Conservation (phyloP, 345 rosid species). For the Eucalyptus sp. region DNA sequence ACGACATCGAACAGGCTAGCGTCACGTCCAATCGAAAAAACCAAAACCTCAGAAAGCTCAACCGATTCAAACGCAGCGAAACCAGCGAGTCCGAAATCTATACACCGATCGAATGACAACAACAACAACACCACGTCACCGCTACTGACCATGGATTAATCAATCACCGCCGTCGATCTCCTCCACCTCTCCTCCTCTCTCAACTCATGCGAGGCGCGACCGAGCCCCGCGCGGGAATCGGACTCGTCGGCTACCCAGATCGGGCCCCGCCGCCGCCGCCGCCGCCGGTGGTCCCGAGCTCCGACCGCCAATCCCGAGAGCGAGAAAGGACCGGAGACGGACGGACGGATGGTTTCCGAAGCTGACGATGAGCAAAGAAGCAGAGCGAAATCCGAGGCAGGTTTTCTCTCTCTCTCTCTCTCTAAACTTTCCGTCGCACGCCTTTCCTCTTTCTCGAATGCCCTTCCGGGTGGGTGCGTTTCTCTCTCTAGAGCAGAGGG, state of each 20-base stretch:
- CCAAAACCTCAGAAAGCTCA: background rate
- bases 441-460: background rate
- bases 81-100: background rate
- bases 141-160: constrained; percentile 21
- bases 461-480: background rate
- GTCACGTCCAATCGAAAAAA: background rate
- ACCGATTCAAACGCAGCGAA: background rate
- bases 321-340: background rate
- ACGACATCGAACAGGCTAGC: background rate
- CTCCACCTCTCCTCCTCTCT: background rate
- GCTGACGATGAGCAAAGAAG: background rate
- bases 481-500: background rate
- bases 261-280: background rate
- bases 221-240: background rate
- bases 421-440: background rate
- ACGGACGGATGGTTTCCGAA: background rate
- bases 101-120: background rate
- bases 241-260: constrained; percentile 7
- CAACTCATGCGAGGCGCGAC: constrained; percentile 14
- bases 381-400: background rate
- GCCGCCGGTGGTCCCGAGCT: background rate
- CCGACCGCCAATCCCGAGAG: background rate
- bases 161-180: background rate
- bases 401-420: background rate
- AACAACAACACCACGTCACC: background rate